Percentiles rank a stretch among this genome's conserved stretches.
Evolutionary conservation across 2,329 filamentous ascomycete species (phyloP).

Genomic region (Lojkania enalia): DNA sequence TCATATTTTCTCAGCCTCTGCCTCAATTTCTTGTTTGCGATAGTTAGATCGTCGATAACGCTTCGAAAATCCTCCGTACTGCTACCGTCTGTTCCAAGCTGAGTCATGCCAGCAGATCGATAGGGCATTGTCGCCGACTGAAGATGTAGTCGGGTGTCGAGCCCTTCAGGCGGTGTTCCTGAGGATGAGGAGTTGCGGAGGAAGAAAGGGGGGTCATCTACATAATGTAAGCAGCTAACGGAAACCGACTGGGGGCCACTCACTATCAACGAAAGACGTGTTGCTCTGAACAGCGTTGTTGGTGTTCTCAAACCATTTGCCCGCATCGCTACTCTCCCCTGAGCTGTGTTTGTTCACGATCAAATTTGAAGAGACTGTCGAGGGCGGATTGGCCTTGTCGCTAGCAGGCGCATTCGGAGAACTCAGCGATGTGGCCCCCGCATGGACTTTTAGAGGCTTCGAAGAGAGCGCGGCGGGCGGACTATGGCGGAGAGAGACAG

Average conservation of each 20-base stretch:
- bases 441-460: conserved; percentile 4
- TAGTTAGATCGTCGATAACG: conserved; percentile 84
- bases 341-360: conserved; percentile 48
- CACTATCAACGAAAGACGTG: conserved; percentile 48
- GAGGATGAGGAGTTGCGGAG: conserved; percentile 51
- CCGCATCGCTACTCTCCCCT: conserved; percentile 56
- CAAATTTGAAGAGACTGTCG: conserved; percentile 42
- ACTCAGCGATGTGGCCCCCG: conserved; percentile 19
- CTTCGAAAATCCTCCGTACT: conserved; percentile 76
- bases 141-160: conserved; percentile 19
- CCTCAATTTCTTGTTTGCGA: conserved; percentile 80
- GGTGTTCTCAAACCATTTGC: conserved; percentile 56
- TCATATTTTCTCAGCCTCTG: conserved; percentile 73
- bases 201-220: conserved; percentile 51
- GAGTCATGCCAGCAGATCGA: conserved; percentile 45
- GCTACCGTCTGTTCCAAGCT: conserved; percentile 52
- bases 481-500: conserved; percentile 51
- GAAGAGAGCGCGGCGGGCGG: conserved; percentile 4
- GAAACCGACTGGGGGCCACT: conserved; percentile 23
- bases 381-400: conserved; percentile 46
- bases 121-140: conserved; percentile 27
- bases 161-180: conserved; percentile 46
- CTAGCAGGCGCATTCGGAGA: conserved; percentile 33
- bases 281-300: conserved; percentile 51
- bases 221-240: neutral